Evolutionary conservation across 1,139 yeast genomes (phyloP).

Genomic region (Debaryomyces singareniensis): DNA sequence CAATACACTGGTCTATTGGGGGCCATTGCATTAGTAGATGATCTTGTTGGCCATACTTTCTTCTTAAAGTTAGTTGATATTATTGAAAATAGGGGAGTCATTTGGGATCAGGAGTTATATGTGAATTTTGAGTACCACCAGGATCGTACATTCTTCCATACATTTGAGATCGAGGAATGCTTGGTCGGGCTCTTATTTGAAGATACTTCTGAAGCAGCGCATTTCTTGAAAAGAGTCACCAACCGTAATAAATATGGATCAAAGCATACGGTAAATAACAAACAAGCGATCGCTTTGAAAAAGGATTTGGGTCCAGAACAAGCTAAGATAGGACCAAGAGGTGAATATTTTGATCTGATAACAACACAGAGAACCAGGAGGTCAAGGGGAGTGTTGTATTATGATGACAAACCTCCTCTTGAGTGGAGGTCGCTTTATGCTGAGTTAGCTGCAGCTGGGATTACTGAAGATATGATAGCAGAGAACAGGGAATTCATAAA

Average conservation of each 20-base stretch:
- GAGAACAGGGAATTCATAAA: conserved; percentile 79
- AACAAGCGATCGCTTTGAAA: conserved; percentile 78
- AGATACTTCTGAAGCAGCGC: conserved; percentile 83
- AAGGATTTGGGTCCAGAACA: conserved; percentile 24
- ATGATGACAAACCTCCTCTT: conserved; percentile 77
- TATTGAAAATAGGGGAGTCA: conserved; percentile 71
- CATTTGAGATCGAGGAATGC: conserved; percentile 91
- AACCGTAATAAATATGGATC: conserved; percentile 76
- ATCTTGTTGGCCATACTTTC: conserved; percentile 88
- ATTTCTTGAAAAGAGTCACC: conserved; percentile 72
- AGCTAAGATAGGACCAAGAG: conserved; percentile 65
- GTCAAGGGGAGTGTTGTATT: conserved; percentile 57
- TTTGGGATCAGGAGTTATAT: conserved; percentile 96
- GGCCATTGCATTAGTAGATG: conserved; percentile 83
- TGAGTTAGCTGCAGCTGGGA: conserved; percentile 73
- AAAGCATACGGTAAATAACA: conserved; percentile 77
- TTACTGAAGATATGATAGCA: conserved; percentile 84
- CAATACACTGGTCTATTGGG: conserved; percentile 84
- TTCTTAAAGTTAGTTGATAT: conserved; percentile 86
- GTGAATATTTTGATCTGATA: conserved; percentile 43
- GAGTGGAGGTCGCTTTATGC: conserved; percentile 77
- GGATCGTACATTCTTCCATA: conserved; percentile 90
- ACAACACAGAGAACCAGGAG: conserved; percentile 54
- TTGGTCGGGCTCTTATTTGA: conserved; percentile 85
- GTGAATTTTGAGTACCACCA: conserved; percentile 85